Conservation (phyloP, 2,329 filamentous ascomycete species). For the Cordyceps pruinosa region DNA sequence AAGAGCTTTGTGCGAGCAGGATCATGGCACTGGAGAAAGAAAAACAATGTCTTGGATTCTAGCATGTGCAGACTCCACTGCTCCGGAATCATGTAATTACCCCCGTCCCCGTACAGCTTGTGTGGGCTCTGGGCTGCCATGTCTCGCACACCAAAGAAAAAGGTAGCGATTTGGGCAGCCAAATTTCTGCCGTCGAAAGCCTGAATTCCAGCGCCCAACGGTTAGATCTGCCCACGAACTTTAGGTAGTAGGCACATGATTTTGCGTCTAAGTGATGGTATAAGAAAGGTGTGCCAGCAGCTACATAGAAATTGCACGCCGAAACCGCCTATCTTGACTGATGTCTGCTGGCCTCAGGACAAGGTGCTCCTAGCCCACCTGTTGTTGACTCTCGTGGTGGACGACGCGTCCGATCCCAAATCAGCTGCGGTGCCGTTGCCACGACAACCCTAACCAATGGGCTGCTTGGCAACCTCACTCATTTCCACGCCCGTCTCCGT, state of each 20-base stretch:
- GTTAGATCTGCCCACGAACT: neutral
- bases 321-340: too few relatives aligned
- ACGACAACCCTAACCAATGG: slow-evolving; percentile 2
- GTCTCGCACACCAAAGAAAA: neutral
- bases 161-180: slow-evolving; percentile 1
- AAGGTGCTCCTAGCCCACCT: too few relatives aligned
- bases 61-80: neutral
- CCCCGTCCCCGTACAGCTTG: neutral
- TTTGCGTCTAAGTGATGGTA: too few relatives aligned
- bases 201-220: slow-evolving; percentile 9
- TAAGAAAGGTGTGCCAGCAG: too few relatives aligned
- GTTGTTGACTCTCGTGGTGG: neutral
- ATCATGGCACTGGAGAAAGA: too few relatives aligned
- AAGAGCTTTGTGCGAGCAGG: neutral
- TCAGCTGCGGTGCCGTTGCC: neutral
- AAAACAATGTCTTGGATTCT: neutral
- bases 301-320: too few relatives aligned
- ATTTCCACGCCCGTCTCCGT: too few relatives aligned
- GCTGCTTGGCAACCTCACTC: neutral
- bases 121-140: neutral
- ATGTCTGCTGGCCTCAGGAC: too few relatives aligned
- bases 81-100: neutral
- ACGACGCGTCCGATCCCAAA: slow-evolving; percentile 4
- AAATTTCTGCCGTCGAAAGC: neutral
- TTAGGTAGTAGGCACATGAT: too few relatives aligned